Evolutionary conservation across 148 eudicot genomes (phyloP), one percentile per base, ranked within the genome.

Genomic region (Rheum nobile): DNA sequence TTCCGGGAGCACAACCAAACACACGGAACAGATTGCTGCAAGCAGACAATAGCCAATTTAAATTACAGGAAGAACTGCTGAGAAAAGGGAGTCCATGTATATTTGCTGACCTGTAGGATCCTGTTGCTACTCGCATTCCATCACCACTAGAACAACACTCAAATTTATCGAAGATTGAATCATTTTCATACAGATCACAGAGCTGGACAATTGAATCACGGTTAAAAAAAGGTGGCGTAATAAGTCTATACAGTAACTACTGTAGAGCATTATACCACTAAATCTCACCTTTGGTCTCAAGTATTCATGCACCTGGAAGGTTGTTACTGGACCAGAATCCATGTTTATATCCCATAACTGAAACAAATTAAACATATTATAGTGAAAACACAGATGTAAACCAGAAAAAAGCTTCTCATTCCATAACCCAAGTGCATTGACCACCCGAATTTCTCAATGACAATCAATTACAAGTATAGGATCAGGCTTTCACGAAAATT

Each of bases 141-240:
- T 89, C 86, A 37, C 93, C 91, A 80, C 93, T 87, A 80, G 87
- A 73, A 82, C 93, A 89, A 39, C 93, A 89, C 80, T 89, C 93
- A 44, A 89, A 89, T 81, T 89, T 89, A 75, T 89, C 90, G 67
- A 89, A 89, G 68, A 89, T 89, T 67, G 90, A 89, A 81, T 89
- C 93, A 81, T 89, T 89, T 80, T 89, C 93, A 73, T 89, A 89
- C 38, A 89, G 72, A 77, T 89, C 90, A 72, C 90, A 87, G 28
- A 87, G 81, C 93, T 89, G 89, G 43, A 78, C 35, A 81, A 61
- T 57, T 7, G 19, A 35, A 21, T 16, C n/a, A 42, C 26, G 57
- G 31, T 65, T 65, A 14, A 31, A 11, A 9, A 31, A 65, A 65
- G 41, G 70, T 34, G n/a, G 39, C 39, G 29, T 34, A 65, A 17